phyloP scores from a whole-genome alignment of 495 filamentous ascomycete genomes.

The Pseudomonodictys pantanalensis region DNA sequence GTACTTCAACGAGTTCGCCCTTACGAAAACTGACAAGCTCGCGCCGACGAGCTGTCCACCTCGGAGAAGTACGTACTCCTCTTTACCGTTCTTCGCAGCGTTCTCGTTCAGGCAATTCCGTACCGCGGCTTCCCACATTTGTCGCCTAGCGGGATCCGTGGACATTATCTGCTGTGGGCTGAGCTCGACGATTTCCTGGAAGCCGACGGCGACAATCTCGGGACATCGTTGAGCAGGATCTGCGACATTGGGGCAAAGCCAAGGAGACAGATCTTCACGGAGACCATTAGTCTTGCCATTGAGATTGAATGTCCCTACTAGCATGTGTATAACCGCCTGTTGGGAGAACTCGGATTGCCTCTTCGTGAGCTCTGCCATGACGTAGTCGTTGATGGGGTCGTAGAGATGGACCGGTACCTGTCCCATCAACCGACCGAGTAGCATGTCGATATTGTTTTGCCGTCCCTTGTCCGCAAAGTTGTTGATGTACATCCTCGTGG shows the following conservation, averaged over 20 bases:
- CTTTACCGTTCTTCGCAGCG: constrained; percentile 56
- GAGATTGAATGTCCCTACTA: constrained; percentile 89
- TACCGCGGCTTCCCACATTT: constrained; percentile 82
- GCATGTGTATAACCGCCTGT: constrained; percentile 57
- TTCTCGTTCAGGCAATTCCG: constrained; percentile 69
- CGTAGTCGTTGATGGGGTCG: constrained; percentile 90
- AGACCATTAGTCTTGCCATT: constrained; percentile 79
- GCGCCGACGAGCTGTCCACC: constrained; percentile 95
- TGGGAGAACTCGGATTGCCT: constrained; percentile 49
- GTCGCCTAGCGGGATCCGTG: constrained; percentile 81
- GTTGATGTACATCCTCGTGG: constrained; percentile 90
- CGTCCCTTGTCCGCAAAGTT: constrained; percentile 92
- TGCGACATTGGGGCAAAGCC: constrained; percentile 68
- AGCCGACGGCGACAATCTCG: constrained; percentile 82
- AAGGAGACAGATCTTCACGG: constrained; percentile 74
- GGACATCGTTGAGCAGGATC: constrained; percentile 56
- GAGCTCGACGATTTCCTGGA: constrained; percentile 96
- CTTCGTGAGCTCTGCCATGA: constrained; percentile 68
- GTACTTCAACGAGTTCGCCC: constrained; percentile 65
- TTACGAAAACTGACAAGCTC: constrained; percentile 86
- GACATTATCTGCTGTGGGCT: constrained; percentile 99
- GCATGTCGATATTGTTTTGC: constrained; percentile 90
- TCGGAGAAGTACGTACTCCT: constrained; percentile 83
- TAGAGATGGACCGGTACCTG: constrained; percentile 81
- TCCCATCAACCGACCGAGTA: constrained; percentile 71